Base-by-base conservation (phyloP, 2,329 filamentous ascomycete genomes). In the Neofusicoccum cordaticola region DNA sequence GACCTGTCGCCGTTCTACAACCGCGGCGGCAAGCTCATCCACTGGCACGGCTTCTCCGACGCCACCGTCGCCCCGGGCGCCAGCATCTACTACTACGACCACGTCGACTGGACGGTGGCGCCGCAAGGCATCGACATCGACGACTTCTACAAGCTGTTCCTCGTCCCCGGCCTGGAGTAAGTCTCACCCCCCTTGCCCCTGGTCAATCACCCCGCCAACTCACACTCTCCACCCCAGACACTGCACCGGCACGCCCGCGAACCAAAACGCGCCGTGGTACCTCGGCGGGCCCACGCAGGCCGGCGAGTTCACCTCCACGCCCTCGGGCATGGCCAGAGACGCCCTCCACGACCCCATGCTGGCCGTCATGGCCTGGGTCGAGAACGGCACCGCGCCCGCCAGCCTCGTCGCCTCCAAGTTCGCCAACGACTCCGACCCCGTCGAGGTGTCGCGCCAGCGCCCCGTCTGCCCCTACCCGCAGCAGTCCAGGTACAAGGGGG, bases 51-150 rank as follows among this genome's bases (percentile, higher is more conserved):
- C 9, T 78, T 84, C 39, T 68, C 71, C 5, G 80, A 81, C 66
- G 75, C 69, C 0, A 69, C 77, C 6, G 87, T 87, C 61, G 79
- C 83, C 11, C 81, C 81, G 0, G 80, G 80, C 0, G 79, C 82
- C n/a, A 82, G 81, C 1, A 78, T 82, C 8, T 84, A 83, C 70
- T 88, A 79, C 69, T 83, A 84, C 72, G 75, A 79, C 15, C 77
- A 80, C 15, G 79, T 85, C 0, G 53, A 71, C 13, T 71, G 71
- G 4, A 73, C 72, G 0, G 64, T 81, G n/a, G 66, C 71, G 12
- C 74, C 75, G 0, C 67, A 70, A 13, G 76, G 75, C 19, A 69
- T 78, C 37, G 67, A 77, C 2, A 65, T 80, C 3, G 74, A 78
- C 47, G 69, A 71, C 8, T 82, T 78, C 69, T 81, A 75, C 70